These are phyloP conservation scores for Amphirosellinia nigrospora DNA, from an alignment of 495 filamentous ascomycete genomes.

Conservation along the genomic window DNA sequence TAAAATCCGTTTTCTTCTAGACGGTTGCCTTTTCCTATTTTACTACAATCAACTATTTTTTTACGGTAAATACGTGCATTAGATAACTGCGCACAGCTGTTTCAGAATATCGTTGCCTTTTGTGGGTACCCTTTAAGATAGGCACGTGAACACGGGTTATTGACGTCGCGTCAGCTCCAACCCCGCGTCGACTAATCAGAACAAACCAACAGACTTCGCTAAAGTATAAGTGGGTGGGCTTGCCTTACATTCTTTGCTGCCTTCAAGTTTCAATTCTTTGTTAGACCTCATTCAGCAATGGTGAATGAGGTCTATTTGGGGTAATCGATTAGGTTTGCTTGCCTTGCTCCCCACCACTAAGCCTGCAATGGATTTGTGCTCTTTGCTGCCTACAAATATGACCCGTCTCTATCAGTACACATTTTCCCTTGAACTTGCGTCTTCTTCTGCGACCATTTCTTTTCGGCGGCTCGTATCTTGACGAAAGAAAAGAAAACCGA, in stretches of 20 bases:
- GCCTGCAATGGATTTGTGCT: constrained; percentile 10
- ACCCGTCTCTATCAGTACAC: neutral
- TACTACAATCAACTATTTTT: too few relatives aligned
- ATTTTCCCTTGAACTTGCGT: neutral
- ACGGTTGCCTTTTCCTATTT: too few relatives aligned
- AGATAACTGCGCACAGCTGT: too few relatives aligned
- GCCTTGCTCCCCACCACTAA: neutral
- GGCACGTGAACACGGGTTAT: constrained; percentile 24
- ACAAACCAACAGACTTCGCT: neutral
- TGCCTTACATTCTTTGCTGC: neutral
- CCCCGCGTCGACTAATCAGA: constrained; percentile 26
- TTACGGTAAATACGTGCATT: too few relatives aligned
- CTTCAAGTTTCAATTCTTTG: neutral
- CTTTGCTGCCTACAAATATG: constrained; percentile 23
- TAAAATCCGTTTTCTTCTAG: too few relatives aligned
- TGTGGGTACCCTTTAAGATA: neutral
- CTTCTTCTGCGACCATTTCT: neutral
- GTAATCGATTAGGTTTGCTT: constrained; percentile 1
- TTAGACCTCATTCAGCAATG: neutral
- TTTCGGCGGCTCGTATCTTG: neutral
- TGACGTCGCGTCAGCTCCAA: constrained; percentile 16
- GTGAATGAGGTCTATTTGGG: neutral
- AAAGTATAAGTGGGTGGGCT: neutral
- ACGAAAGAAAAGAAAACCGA: neutral
- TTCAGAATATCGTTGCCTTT: neutral